Base-by-base conservation (phyloP, 345 rosid species). In the Hibiscus tridactylites region DNA sequence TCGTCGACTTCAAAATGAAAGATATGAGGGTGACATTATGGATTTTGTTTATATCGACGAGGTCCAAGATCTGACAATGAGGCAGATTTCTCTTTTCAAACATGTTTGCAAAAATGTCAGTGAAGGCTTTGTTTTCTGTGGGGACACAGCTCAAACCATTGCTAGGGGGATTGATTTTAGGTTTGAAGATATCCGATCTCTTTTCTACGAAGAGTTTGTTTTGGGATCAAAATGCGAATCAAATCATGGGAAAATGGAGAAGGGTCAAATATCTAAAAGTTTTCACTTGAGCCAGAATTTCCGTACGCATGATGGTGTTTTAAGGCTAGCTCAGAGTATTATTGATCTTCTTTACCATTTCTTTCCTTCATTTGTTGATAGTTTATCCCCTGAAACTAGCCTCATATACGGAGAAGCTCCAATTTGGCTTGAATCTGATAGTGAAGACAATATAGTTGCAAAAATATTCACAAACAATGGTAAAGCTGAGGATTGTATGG, bases 21-120 rank as follows among this genome's bases (percentile, higher is more conserved):
- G 28, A 21, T 80, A 80, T 42, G 60, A n/a, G 21, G 86, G 81
- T 28, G 81, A 82, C 1, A 2, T 44, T 5, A 73, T 88, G 77
- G 75, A 84, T 60, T 88, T 81, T 77, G 86, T 88, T 46, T 88
- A 85, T 50, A 73, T 88, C 15, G 91, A 88, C 65, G 88, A 88
- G 68, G 91, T 88, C 47, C 91, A 88, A 62, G 91, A 88, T 81
- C 87, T 85, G 5, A 80, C 89, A 15, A 77, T 81, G 84, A 81
- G 87, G 12, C 89, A 88, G 62, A 76, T 85, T 75, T 79, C 83
- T 11, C 83, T 88, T n/a, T 79, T 85, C 75, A 82, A 81, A 29
- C 72, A 81, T 49, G 62, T 84, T 0, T 81, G 88, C 67, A 54
- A 37, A 47, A 88, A 85, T 62, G 82, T 76, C 5, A 54, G 57